A percentile compares a stretch with the other conserved stretches of the same genome.
These are phyloP conservation scores for Ammopiptanthus mongolicus DNA, from an alignment of 306 rosid genomes.

Conservation along the genomic window DNA sequence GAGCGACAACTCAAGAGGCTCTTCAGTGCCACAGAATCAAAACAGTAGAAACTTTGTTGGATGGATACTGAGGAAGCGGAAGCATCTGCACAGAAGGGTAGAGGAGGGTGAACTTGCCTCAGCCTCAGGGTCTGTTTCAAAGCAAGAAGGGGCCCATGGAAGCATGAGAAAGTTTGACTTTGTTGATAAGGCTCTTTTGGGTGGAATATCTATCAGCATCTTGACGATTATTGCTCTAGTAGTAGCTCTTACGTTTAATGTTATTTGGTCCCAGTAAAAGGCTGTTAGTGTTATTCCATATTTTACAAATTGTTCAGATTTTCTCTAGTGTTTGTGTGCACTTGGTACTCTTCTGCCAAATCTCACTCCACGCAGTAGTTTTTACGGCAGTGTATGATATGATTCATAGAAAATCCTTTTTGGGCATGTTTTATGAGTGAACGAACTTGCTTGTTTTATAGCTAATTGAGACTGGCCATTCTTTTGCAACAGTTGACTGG, in stretches of 20 bases:
- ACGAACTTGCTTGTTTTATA: background rate
- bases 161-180: slow-evolving; percentile 42
- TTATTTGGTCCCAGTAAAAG: slow-evolving; percentile 36
- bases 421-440: background rate
- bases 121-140: slow-evolving; percentile 32
- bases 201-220: slow-evolving; percentile 76
- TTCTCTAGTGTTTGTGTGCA: background rate
- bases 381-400: slow-evolving; percentile 5
- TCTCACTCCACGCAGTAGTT: background rate
- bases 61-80: slow-evolving; percentile 69
- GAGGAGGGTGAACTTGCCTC: slow-evolving; percentile 41
- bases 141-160: slow-evolving; percentile 27
- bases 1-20: slow-evolving; percentile 25
- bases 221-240: slow-evolving; percentile 52
- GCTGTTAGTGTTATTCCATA: slow-evolving; percentile 1
- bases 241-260: slow-evolving; percentile 38
- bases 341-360: background rate
- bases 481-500: background rate
- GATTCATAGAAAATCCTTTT: background rate
- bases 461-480: background rate
- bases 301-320: background rate
- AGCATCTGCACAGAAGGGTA: slow-evolving; percentile 32
- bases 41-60: slow-evolving; percentile 47
- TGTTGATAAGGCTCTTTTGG: slow-evolving; percentile 73
- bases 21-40: slow-evolving; percentile 33